Base-by-base conservation (phyloP, 805 yeast species). In the Lachancea waltii region DNA sequence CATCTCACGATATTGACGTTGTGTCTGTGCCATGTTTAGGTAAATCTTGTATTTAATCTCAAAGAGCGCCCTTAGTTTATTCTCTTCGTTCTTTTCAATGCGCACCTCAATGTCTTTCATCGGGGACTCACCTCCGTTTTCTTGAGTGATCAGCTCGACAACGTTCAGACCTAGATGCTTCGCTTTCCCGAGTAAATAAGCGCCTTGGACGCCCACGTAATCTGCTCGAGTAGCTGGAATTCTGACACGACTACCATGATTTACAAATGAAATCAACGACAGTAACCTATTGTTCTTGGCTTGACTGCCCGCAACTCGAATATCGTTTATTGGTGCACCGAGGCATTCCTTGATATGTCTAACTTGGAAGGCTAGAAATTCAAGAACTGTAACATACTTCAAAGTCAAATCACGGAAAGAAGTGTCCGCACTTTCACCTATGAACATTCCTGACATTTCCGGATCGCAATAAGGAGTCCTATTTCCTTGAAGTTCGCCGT, bases 401-500 rank as follows among this genome's bases (percentile, higher is more conserved):
- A 65, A 53, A 1, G 64, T 61, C 17, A 73, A 48, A 32, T 64
- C 63, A 3, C 43, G 43, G 7, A 63, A 14, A 2, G 67, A 56
- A 3, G 45, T 38, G 21, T 65, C 68, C 5, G 60, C 53, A 23
- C 66, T 54, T 23, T 74, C 78, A 11, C 77, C 79, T 7, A 74
- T 68, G 30, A 63, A 56, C 34, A 66, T 58, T 24, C 78, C 78
- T 36, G 69, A 59, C 71, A 77, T 65, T 2, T 54, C 34, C 8
- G 72, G 64, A 47, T 74, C 74, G 37, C 67, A 70, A 44, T 59
- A 71, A 0, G 82, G 82, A 6, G 77, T 70, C 50, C 83, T 63
- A 48, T 76, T 77, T 1, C 83, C 83, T 33, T 66, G 62, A 15
- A 72, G 64, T 50, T 77, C 81, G 1, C 81, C 81, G 46, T 73